Percentiles rank a stretch among this genome's conserved stretches.
phyloP scores from a whole-genome alignment of 2,329 filamentous ascomycete species.

The Cordyceps farinosa region DNA sequence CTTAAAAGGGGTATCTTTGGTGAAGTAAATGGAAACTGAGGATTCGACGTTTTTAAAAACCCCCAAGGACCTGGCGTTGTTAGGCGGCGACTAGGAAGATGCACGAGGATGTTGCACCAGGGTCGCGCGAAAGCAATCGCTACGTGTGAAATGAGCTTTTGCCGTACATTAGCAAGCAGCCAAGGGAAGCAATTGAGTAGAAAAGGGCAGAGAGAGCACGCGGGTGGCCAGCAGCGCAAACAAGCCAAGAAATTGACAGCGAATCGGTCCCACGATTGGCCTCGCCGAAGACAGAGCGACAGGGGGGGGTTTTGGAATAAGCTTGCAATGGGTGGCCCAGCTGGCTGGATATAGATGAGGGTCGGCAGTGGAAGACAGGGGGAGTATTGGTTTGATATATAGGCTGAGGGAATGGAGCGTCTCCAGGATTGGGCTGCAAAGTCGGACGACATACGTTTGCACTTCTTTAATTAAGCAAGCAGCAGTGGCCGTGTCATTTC shows the following conservation, averaged over 20 bases:
- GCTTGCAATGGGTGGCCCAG: constrained; percentile 7
- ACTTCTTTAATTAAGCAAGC: background rate
- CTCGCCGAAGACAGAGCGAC: background rate
- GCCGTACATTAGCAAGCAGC: constrained; percentile 13
- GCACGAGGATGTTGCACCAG: constrained; percentile 9
- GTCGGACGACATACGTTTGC: constrained; percentile 1
- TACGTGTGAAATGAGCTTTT: background rate
- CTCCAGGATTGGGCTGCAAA: background rate
- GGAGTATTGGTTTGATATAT: constrained; percentile 6
- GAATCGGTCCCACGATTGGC: background rate
- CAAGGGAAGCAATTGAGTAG: background rate
- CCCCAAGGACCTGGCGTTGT: background rate
- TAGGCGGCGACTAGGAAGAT: background rate
- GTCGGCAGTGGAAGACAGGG: constrained; percentile 11
- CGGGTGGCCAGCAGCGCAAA: background rate
- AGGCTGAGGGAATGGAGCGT: background rate
- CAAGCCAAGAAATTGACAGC: background rate
- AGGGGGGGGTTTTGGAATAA: background rate
- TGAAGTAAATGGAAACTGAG: background rate
- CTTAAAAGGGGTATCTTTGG: background rate
- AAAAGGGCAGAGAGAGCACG: background rate
- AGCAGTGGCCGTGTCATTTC: constrained; percentile 12
- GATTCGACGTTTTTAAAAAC: background rate
- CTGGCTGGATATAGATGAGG: constrained; percentile 13
- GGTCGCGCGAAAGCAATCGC: constrained; percentile 15